These are phyloP conservation scores for Candida sakaeoensis DNA, from an alignment of 805 yeast species.

Conservation along the genomic window DNA sequence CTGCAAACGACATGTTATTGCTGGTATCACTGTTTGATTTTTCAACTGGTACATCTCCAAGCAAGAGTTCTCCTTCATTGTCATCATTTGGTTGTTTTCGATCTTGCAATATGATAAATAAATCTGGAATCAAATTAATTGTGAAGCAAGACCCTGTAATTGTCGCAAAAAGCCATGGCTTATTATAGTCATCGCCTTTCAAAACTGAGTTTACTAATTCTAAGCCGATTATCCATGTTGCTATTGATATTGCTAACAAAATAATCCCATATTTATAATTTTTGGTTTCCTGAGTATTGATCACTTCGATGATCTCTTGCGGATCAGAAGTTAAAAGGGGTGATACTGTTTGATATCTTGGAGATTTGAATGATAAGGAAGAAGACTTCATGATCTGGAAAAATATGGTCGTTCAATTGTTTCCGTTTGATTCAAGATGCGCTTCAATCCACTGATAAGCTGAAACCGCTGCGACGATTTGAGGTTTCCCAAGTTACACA, in stretches of 20 bases:
- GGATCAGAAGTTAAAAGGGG: slow-evolving; percentile 13
- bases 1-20: slow-evolving; percentile 20
- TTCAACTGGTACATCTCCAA: background rate
- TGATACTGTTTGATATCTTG: background rate
- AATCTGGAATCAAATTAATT: slow-evolving; percentile 43
- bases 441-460: background rate
- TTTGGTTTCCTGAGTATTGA: slow-evolving; percentile 37
- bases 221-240: slow-evolving; percentile 47
- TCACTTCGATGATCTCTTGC: slow-evolving; percentile 27
- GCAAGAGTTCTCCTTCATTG: background rate
- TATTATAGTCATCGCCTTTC: slow-evolving; percentile 45
- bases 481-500: background rate
- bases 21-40: background rate
- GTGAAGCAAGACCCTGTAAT: slow-evolving; percentile 46
- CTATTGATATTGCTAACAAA: slow-evolving; percentile 38
- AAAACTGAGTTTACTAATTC: slow-evolving; percentile 48
- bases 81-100: background rate
- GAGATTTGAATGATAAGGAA: slow-evolving; percentile 1
- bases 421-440: background rate
- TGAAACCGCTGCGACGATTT: too few relatives aligned
- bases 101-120: slow-evolving; percentile 5
- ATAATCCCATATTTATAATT: slow-evolving; percentile 44
- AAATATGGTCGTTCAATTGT: too few relatives aligned
- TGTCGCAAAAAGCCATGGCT: slow-evolving; percentile 46
- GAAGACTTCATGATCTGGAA: background rate